Percentiles rank a stretch among this genome's conserved stretches.
phyloP scores from a whole-genome alignment of 495 filamentous ascomycete genomes.

The Hamigera avellanea region DNA sequence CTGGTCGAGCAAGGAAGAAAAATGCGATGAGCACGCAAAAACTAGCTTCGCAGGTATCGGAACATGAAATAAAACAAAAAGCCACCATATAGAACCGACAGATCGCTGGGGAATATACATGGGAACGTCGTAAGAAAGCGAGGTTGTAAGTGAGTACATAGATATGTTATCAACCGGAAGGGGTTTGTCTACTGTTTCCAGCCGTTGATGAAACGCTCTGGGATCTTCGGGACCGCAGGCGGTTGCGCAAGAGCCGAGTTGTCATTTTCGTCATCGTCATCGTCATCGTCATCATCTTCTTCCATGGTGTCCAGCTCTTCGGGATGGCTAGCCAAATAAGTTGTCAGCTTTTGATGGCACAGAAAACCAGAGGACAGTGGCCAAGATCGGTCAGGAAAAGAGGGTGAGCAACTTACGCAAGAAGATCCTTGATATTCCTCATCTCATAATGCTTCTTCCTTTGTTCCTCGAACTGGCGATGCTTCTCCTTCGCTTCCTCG shows the following conservation, averaged over 20 bases:
- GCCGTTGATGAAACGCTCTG: conserved; percentile 15
- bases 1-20: too few relatives aligned
- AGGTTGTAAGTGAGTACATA: background rate
- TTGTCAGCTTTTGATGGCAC: conserved; percentile 1
- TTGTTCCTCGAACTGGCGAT: conserved; percentile 78
- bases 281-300: conserved; percentile 32
- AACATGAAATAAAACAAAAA: too few relatives aligned
- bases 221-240: conserved; percentile 23
- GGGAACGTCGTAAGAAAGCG: background rate
- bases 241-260: conserved; percentile 9
- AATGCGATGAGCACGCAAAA: too few relatives aligned
- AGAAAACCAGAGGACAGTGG: background rate
- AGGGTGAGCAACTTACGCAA: conserved; percentile 47
- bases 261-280: conserved; percentile 4
- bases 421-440: conserved; percentile 81
- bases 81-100: too few relatives aligned
- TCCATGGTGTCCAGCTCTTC: conserved; percentile 42
- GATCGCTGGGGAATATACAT: conserved; percentile 2
- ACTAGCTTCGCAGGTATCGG: too few relatives aligned
- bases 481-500: conserved; percentile 77
- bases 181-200: conserved; percentile 4
- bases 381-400: conserved; percentile 1
- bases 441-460: conserved; percentile 97
- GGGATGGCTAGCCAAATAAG: conserved; percentile 25
- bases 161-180: too few relatives aligned